These are phyloP conservation scores for Zancudomyces culisetae DNA, from an alignment of 371 early-diverging fungal genomes.

Conservation along the genomic window DNA sequence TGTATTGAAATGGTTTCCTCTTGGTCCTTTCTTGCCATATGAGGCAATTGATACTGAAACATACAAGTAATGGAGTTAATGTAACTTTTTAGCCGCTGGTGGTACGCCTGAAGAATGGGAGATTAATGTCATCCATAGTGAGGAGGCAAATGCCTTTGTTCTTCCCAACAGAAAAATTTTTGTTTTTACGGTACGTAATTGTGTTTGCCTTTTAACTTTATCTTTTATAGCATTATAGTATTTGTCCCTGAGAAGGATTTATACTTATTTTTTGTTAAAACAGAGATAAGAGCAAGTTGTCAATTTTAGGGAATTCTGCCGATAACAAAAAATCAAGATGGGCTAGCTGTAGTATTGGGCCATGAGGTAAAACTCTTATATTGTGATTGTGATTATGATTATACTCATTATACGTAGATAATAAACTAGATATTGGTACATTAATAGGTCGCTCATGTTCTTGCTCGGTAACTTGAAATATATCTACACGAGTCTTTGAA, in stretches of 20 bases:
- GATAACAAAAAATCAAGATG: slow-evolving; percentile 57
- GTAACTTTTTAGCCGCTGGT: slow-evolving; percentile 38
- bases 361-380: slow-evolving; percentile 67
- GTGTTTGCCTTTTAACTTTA: too few relatives aligned
- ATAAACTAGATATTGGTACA: too few relatives aligned
- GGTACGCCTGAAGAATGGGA: slow-evolving; percentile 47
- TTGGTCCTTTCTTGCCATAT: too few relatives aligned
- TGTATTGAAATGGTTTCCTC: too few relatives aligned
- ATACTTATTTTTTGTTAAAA: too few relatives aligned
- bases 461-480: slow-evolving; percentile 17
- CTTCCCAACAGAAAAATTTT: slow-evolving; percentile 84
- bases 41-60: too few relatives aligned
- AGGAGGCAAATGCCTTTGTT: slow-evolving; percentile 79
- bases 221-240: slow-evolving; percentile 3
- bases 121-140: slow-evolving; percentile 56
- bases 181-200: slow-evolving; percentile 51
- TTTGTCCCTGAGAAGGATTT: too few relatives aligned
- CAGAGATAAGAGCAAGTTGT: too few relatives aligned
- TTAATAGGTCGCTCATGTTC: slow-evolving; percentile 9
- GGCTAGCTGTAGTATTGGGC: slow-evolving; percentile 80
- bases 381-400: too few relatives aligned
- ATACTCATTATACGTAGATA: too few relatives aligned
- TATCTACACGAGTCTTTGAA: slow-evolving; percentile 6
- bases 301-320: slow-evolving; percentile 62
- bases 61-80: too few relatives aligned